Percentiles rank a stretch among this genome's conserved stretches.
Conservation (phyloP, 768 basidiomycete species). For the Jaapia argillacea region DNA sequence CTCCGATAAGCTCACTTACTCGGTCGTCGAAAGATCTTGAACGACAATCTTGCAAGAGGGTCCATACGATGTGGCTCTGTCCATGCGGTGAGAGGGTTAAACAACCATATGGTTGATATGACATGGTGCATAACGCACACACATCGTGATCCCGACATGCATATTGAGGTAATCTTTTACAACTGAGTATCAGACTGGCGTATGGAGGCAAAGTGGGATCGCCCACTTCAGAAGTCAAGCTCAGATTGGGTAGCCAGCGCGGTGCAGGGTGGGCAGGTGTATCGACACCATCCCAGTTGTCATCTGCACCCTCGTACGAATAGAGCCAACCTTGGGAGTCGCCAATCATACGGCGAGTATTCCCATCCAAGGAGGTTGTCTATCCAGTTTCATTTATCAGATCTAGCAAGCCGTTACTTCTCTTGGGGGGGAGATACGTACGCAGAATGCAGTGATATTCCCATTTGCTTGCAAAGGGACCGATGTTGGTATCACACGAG, state of each 20-base stretch:
- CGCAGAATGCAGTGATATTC: not conserved
- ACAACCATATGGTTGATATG: no score
- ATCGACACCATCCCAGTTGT: not conserved
- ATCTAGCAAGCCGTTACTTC: no score
- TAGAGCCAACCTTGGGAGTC: not conserved
- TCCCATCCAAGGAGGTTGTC: not conserved
- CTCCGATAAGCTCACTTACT: no score
- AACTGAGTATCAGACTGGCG: not conserved
- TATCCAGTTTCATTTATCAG: no score
- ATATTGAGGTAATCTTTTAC: slow-evolving; percentile 11
- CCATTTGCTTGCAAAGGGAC: not conserved
- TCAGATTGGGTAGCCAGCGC: not conserved
- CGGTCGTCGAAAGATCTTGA: slow-evolving; percentile 30
- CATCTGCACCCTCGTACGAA: not conserved
- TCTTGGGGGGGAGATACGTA: no score
- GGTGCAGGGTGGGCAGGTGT: not conserved
- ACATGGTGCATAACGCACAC: slow-evolving; percentile 6
- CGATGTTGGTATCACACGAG: not conserved
- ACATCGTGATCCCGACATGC: slow-evolving; percentile 7
- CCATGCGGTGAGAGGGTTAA: not conserved
- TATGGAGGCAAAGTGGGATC: not conserved
- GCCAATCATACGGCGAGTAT: not conserved
- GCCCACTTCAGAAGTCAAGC: slow-evolving; percentile 3
- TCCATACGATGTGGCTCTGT: slow-evolving; percentile 11
- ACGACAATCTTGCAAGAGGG: slow-evolving; percentile 36